A percentile compares a stretch with the other conserved stretches of the same genome.
Evolutionary conservation across 768 basidiomycete genomes (phyloP).

Genomic region (Boletus fagicola): DNA sequence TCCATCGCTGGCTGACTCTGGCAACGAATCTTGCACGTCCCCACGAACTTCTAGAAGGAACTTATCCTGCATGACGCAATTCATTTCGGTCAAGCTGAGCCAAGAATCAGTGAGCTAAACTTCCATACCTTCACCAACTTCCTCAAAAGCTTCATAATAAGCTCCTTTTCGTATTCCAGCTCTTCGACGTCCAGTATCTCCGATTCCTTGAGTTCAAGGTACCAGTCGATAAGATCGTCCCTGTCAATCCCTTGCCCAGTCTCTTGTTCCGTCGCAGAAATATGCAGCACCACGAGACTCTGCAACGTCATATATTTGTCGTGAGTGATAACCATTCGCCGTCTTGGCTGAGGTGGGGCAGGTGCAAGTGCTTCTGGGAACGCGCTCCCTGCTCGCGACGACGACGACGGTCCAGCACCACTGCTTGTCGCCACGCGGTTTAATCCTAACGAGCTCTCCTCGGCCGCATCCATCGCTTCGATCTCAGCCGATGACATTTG

Average conservation of each 20-base stretch:
- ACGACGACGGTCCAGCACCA: conserved; percentile 33
- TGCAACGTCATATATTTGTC: conserved; percentile 92
- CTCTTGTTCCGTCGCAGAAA: conserved; percentile 73
- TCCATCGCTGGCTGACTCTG: conserved; percentile 58
- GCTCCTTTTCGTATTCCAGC: conserved; percentile 85
- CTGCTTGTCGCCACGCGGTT: conserved; percentile 38
- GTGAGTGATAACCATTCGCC: conserved; percentile 90
- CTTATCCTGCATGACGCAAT: conserved; percentile 55
- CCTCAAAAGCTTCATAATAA: conserved; percentile 83
- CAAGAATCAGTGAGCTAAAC: neutral
- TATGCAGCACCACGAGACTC: conserved; percentile 80
- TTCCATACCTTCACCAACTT: conserved; percentile 82
- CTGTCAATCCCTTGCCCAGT: conserved; percentile 77
- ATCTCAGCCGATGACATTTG: conserved; percentile 64
- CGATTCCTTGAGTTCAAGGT: conserved; percentile 84
- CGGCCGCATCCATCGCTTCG: conserved; percentile 50
- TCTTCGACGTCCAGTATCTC: conserved; percentile 83
- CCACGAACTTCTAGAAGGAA: conserved; percentile 82
- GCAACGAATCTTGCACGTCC: conserved; percentile 78
- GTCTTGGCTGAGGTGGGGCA: conserved; percentile 50
- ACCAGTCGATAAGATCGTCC: conserved; percentile 96
- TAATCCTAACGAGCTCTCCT: conserved; percentile 45
- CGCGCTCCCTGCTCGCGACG: conserved; percentile 28
- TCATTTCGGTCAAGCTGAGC: conserved; percentile 2
- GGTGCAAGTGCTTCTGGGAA: conserved; percentile 33